Evolutionary conservation across 148 eudicot genomes (phyloP).

Genomic region (Vaccinium darrowii): DNA sequence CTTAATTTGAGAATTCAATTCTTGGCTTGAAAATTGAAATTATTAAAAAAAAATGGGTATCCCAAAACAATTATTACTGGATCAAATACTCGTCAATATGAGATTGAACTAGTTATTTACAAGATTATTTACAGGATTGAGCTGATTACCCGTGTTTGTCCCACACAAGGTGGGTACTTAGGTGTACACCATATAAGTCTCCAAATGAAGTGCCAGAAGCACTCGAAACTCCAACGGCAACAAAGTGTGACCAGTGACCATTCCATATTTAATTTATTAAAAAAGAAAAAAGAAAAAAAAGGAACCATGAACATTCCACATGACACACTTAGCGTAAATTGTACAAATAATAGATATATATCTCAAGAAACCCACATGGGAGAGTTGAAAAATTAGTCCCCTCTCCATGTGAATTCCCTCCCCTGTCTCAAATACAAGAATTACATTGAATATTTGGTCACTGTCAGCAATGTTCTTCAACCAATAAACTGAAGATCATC

Average conservation of each 20-base stretch:
- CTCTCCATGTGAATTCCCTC: slow-evolving; percentile 27
- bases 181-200: neutral
- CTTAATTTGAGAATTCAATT: too few relatives aligned
- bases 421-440: neutral
- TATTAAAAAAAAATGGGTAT: neutral
- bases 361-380: slow-evolving; percentile 25
- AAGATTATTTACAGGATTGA: neutral
- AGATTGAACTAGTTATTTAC: too few relatives aligned
- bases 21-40: neutral
- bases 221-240: neutral
- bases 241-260: neutral
- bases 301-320: neutral
- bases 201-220: neutral
- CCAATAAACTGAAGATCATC: slow-evolving; percentile 36
- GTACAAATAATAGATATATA: slow-evolving; percentile 4
- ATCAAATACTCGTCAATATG: neutral
- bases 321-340: slow-evolving; percentile 13
- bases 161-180: neutral
- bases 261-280: neutral
- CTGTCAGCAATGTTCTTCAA: slow-evolving; percentile 55
- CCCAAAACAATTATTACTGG: too few relatives aligned
- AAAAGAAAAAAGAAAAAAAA: neutral
- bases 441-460: slow-evolving; percentile 28
- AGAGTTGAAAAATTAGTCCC: slow-evolving; percentile 33
- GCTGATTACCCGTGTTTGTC: neutral